A percentile compares a stretch with the other conserved stretches of the same genome.
Evolutionary conservation across 768 basidiomycete species (phyloP).

Genomic region (Boletus vermiculosoides): DNA sequence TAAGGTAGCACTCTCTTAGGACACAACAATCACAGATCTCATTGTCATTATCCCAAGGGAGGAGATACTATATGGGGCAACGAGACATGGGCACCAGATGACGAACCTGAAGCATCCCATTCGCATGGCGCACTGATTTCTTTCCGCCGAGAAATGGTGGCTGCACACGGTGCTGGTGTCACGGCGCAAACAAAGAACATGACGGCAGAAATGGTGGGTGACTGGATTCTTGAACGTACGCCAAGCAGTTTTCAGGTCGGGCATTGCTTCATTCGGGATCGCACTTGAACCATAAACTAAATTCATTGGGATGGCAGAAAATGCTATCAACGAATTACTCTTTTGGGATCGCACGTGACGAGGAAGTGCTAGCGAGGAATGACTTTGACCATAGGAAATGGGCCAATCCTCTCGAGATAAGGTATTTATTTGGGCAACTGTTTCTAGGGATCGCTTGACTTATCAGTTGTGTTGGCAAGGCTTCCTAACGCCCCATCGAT

Average conservation of each 20-base stretch:
- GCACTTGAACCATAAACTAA: not conserved
- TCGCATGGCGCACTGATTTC: conserved; percentile 83
- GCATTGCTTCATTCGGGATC: conserved; percentile 5
- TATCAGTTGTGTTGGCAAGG: conserved; percentile 34
- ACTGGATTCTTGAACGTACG: conserved; percentile 82
- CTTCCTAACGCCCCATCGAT: conserved; percentile 88
- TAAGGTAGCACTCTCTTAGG: conserved; percentile 53
- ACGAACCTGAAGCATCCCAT: conserved; percentile 48
- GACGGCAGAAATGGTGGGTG: conserved; percentile 70
- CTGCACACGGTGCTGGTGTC: conserved; percentile 3
- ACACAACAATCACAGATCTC: not conserved
- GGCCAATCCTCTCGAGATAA: conserved; percentile 86
- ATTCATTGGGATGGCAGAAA: conserved; percentile 38
- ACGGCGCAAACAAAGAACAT: conserved; percentile 51
- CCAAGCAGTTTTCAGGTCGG: conserved; percentile 76
- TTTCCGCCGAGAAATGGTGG: conserved; percentile 50
- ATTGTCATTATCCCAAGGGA: conserved; percentile 46
- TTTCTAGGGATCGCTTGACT: not conserved
- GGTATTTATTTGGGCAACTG: conserved; percentile 38
- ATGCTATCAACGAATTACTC: conserved; percentile 88
- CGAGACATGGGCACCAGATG: conserved; percentile 74
- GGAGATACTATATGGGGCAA: conserved; percentile 86
- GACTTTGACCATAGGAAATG: conserved; percentile 79
- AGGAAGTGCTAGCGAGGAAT: conserved; percentile 59
- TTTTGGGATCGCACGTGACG: conserved; percentile 81